phyloP scores from a whole-genome alignment of 2,329 filamentous ascomycete genomes.

The Aspergillus jensenii region DNA sequence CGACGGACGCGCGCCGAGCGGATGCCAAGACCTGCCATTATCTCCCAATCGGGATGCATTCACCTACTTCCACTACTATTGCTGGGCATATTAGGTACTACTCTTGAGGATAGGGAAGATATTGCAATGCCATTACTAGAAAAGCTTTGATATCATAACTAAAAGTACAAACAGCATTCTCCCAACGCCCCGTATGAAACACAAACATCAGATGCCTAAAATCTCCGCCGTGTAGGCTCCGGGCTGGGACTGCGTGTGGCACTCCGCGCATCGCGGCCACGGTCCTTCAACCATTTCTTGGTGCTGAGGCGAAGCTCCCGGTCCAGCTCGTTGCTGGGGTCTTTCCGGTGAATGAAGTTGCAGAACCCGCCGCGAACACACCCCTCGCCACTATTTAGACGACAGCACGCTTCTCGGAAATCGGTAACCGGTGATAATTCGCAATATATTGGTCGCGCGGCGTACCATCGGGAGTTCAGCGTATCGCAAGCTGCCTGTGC shows the following conservation, averaged over 20 bases:
- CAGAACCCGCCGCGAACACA: slow-evolving; percentile 96
- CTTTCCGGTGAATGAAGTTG: slow-evolving; percentile 99
- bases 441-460: slow-evolving; percentile 95
- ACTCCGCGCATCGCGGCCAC: slow-evolving; percentile 81
- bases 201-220: slow-evolving; percentile 43
- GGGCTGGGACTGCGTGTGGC: slow-evolving; percentile 80
- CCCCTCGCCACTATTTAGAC: slow-evolving; percentile 89
- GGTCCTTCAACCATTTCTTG: slow-evolving; percentile 91
- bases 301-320: slow-evolving; percentile 82
- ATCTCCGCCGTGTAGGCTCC: slow-evolving; percentile 74
- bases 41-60: not conserved
- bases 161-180: slow-evolving; percentile 19
- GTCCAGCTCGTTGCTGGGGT: slow-evolving; percentile 85
- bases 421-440: slow-evolving; percentile 96
- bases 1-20: slow-evolving; percentile 12
- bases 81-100: not conserved
- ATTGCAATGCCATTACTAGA: slow-evolving; percentile 15
- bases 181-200: slow-evolving; percentile 22
- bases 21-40: slow-evolving; percentile 14
- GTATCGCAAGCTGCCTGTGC: slow-evolving; percentile 92
- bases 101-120: not conserved
- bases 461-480: slow-evolving; percentile 95
- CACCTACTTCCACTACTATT: not conserved
- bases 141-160: slow-evolving; percentile 30
- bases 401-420: slow-evolving; percentile 95